phyloP scores from a whole-genome alignment of 192 early-diverging fungal genomes.

The Kickxella alabastrina region DNA sequence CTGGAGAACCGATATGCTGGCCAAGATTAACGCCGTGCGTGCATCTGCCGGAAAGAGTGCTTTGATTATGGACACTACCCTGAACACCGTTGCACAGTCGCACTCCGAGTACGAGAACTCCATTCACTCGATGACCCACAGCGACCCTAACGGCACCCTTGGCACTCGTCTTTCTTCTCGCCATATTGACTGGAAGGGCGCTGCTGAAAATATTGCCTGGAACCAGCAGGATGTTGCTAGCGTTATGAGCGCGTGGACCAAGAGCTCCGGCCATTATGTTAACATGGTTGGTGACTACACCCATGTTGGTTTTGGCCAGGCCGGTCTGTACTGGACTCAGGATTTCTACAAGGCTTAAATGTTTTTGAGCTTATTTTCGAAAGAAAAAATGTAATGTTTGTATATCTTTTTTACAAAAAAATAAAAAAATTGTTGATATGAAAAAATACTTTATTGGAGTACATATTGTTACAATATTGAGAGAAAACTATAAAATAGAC shows the following conservation, averaged over 20 bases:
- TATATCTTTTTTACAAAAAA: neutral
- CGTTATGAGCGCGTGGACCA: constrained; percentile 46
- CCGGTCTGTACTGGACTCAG: constrained; percentile 39
- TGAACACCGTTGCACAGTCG: constrained; percentile 31
- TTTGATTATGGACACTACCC: constrained; percentile 6
- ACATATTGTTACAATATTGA: neutral
- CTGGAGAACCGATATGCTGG: constrained; percentile 39
- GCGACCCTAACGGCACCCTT: constrained; percentile 21
- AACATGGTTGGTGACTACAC: constrained; percentile 47
- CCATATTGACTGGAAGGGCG: constrained; percentile 13
- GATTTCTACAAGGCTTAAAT: constrained; percentile 17
- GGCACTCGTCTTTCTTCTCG: constrained; percentile 14
- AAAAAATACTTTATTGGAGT: neutral
- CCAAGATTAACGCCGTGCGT: constrained; percentile 35
- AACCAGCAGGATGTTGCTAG: constrained; percentile 19
- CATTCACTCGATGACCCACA: constrained; percentile 19
- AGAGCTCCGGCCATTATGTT: constrained; percentile 44
- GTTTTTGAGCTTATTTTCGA: neutral
- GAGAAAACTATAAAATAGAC: neutral
- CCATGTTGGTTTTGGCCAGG: constrained; percentile 45
- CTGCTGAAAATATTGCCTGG: constrained; percentile 54
- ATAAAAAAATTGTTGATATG: neutral
- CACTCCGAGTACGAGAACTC: constrained; percentile 41
- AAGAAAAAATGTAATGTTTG: constrained; percentile 6
- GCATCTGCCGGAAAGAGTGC: constrained; percentile 16